phyloP scores from a whole-genome alignment of 805 yeast species.

The Pichia manshurica region DNA sequence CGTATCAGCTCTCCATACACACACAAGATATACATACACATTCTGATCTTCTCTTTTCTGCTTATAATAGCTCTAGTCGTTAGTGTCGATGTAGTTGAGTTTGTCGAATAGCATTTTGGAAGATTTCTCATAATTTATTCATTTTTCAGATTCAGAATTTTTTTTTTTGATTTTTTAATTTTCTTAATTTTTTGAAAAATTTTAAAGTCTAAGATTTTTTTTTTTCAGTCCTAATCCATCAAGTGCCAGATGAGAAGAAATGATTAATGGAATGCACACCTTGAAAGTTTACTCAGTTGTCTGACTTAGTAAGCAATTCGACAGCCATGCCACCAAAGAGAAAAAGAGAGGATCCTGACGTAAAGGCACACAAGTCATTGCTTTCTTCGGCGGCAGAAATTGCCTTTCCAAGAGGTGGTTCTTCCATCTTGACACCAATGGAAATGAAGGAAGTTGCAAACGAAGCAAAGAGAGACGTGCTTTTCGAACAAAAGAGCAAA shows the following conservation, averaged over 20 bases:
- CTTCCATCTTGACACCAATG: slow-evolving; percentile 75
- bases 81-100: too few species aligned
- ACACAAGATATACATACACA: too few species aligned
- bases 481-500: slow-evolving; percentile 43
- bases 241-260: neutral
- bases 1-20: too few species aligned
- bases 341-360: slow-evolving; percentile 41
- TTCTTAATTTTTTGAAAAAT: neutral
- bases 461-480: slow-evolving; percentile 84
- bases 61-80: too few species aligned
- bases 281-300: too few species aligned
- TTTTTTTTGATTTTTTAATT: neutral
- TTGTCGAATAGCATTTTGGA: too few species aligned
- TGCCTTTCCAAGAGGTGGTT: slow-evolving; percentile 95
- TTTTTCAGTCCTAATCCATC: neutral
- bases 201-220: neutral
- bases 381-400: slow-evolving; percentile 37
- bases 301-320: too few species aligned
- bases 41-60: too few species aligned
- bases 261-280: too few species aligned
- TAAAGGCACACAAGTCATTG: slow-evolving; percentile 27
- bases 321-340: slow-evolving; percentile 35
- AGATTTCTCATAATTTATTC: too few species aligned
- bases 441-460: slow-evolving; percentile 91
- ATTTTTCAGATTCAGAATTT: too few species aligned